Evolutionary conservation across 1,284 basidiomycete species (phyloP), one percentile per base, ranked within the genome.

Genomic region (Puccinia hordei): DNA sequence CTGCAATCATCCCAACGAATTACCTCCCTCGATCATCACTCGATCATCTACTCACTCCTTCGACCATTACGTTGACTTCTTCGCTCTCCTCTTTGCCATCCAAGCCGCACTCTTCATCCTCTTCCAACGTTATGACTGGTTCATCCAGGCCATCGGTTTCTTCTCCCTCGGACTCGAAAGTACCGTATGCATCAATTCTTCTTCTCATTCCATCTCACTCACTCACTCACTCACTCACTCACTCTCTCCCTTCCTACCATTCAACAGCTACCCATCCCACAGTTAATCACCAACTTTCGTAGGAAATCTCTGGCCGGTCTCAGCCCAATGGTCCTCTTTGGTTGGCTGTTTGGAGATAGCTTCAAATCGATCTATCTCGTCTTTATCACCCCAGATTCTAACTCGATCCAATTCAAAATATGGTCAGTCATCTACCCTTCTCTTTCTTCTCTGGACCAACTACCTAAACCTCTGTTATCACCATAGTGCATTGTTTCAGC

Each of bases 81-180:
- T 88, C 15, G 85, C 86, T 6, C 85, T 86, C 35, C 82, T 87
- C 80, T 86, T 87, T 30, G 82, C 87, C 17, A 76, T 86, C 9
- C 84, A 88, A 44, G 84, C 83, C 8, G 44, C 87, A 1, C 71
- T 84, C 41, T 84, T 84, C 80, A 71, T 86, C 51, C 24, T 83
- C 12, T 81, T 86, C 5, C 83, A 84, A 68, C 49, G 59, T 10
- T 82, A 83, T 15, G 44, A 81, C 27, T 82, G 77, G 53, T 85
- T 83, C 78, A 82, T 86, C 27, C 73, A 80, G 44, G 83, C 86
- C 35, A 86, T 89, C 10, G 88, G 88, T 6, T 87, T 87, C 81
- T 76, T 88, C 27, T 88, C 88, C 0, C 84, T 89, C 5, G 87
- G 87, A 0, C 85, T 88, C 38, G 88, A 89, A 83, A 87, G 87